Base-by-base conservation (phyloP, 192 early-diverging fungal species). In the Phycomyces blakesleeanus region DNA sequence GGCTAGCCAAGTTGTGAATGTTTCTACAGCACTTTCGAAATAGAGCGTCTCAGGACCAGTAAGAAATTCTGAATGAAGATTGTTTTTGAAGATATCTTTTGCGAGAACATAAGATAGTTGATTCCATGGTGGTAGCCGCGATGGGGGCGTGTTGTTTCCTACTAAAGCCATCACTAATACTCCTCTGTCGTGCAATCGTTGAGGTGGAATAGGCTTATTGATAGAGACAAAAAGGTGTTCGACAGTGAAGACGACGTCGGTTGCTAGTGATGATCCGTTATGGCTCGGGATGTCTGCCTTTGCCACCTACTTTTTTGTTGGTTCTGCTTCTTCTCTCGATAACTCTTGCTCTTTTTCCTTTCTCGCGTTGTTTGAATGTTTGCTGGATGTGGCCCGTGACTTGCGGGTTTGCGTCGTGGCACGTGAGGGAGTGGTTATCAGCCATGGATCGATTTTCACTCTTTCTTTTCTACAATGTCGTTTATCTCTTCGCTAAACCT, bases 21-120 rank as follows among this genome's bases (percentile, higher is more conserved):
- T 66, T n/a, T 65, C 53, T 16, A 78, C 55, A 6, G 76, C 76
- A 9, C 63, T 55, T 38, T 74, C 63, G 55, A 78, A 78, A 51
- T 68, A 59, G 15, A 49, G 62, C 37, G 71, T 68, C 56, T 78
- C 76, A 16, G 70, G 54, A 34, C 63, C 66, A 1, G 76, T 60
- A n/a, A 78, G 54, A 27, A 73, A 72, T 54, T 25, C 24, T 11
- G 12, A 1, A 54, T 54, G 52, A n/a, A 54, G 52, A 21, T 54
- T 54, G 15, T 47, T 47, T 18, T 12, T 47, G 44, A 6, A 47
- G 3, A 57, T 41, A 21, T 57, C 15, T 57, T 20, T 41, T 26
- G 56, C 56, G 18, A 41, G 15, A 7, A 57, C 39, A 55, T 29
- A 55, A 9, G 54, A 57, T 22, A 39, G 34, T 24, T 57, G 34